phyloP scores from a whole-genome alignment of 345 rosid genomes.

The Xanthoceras sorbifolium region DNA sequence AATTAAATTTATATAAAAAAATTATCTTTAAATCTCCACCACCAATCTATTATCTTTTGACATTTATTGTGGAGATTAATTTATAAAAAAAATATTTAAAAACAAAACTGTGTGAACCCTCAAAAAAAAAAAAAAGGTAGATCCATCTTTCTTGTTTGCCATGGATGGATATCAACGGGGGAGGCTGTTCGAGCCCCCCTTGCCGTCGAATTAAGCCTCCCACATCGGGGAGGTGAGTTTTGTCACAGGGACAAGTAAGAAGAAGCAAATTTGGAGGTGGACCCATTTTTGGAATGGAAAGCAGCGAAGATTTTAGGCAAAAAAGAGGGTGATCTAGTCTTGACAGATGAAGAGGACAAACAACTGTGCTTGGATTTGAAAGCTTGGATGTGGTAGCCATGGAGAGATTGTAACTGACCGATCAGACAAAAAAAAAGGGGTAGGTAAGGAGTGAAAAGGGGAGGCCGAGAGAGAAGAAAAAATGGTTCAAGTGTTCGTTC shows the following conservation, averaged over 20 bases:
- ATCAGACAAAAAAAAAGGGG: not conserved
- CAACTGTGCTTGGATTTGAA: slow-evolving; percentile 40
- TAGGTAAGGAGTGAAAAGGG: slow-evolving; percentile 8
- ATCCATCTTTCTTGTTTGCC: no score
- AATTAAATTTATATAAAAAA: no score
- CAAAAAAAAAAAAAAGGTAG: no score
- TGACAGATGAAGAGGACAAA: slow-evolving; percentile 39
- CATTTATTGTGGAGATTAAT: no score
- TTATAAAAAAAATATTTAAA: no score
- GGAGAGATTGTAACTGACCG: not conserved
- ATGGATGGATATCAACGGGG: no score
- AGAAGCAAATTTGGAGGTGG: slow-evolving; percentile 46
- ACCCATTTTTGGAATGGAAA: slow-evolving; percentile 28
- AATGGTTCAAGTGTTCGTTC: not conserved
- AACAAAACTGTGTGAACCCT: no score
- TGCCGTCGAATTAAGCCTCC: no score
- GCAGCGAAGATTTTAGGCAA: slow-evolving; percentile 37
- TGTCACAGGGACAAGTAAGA: slow-evolving; percentile 49
- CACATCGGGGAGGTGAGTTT: no score
- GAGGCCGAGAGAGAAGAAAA: not conserved
- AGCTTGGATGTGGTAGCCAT: slow-evolving; percentile 91
- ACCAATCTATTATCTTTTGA: no score
- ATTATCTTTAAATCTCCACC: no score
- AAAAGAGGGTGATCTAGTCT: slow-evolving; percentile 40
- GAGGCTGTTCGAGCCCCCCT: no score